Evolutionary conservation across 1,284 basidiomycete species (phyloP), one percentile per base, ranked within the genome.

Genomic region (Ceratobasidium sp.): DNA sequence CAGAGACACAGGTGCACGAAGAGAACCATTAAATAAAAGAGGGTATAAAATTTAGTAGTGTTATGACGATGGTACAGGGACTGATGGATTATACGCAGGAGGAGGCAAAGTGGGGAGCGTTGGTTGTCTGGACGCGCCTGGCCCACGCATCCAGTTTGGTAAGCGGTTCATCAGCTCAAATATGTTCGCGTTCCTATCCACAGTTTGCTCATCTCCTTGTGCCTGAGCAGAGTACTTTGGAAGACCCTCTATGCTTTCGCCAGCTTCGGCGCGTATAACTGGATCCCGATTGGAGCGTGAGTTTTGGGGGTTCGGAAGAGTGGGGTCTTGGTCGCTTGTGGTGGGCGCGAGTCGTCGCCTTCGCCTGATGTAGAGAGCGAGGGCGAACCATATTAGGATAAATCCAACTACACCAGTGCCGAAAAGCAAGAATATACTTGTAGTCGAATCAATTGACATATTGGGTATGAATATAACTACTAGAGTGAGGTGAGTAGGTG

Each of bases 171-270:
- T n/a, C n/a, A n/a, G n/a, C n/a, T n/a, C n/a, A n/a, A n/a, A n/a
- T n/a, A n/a, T n/a, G n/a, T n/a, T n/a, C 21, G 53, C 23, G 36
- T 34, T 57, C 65, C 65, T 39, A 30, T 57, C 65, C 10, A 69
- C 65, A 18, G 53, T 69, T 18, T 69, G 65, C 41, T 69, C 65
- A n/a, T 53, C 65, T 6, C 10, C 43, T 45, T n/a, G 21, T 1
- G 65, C 65, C 41, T 30, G 52, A 14, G 65, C 50, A 26, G 65
- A 55, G 52, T 69, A 69, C 45, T 69, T 69, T 8, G 65, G 65
- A 6, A 69, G 65, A 16, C 65, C 65, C 6, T 69, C 65, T n/a
- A 28, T 26, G 43, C 45, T 57, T 23, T 69, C 65, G 3, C 65
- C 65, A 1, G 65, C 65, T 34, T 69, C 65, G 23, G 53, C 53